A percentile compares a stretch with the other conserved stretches of the same genome.
Evolutionary conservation across 1,139 yeast species (phyloP).

Genomic region (Meyerozyma elateridarum): DNA sequence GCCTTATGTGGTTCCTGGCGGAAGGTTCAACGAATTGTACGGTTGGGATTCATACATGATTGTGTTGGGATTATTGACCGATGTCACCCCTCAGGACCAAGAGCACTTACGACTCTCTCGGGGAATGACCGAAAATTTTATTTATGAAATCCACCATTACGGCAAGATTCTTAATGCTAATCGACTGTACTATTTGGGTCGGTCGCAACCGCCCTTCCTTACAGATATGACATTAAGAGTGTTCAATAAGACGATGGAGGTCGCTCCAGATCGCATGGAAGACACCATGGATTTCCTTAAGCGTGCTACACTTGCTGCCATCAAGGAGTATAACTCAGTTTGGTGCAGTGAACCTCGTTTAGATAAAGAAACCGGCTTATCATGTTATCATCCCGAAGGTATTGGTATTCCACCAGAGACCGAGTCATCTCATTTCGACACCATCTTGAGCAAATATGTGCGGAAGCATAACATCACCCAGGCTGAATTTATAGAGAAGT

Average conservation of each 20-base stretch:
- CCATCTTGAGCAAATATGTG: constrained; percentile 66
- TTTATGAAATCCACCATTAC: constrained; percentile 84
- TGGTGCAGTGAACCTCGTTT: constrained; percentile 77
- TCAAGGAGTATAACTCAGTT: constrained; percentile 76
- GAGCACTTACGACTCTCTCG: constrained; percentile 54
- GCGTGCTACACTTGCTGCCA: constrained; percentile 71
- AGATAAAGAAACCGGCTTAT: constrained; percentile 73
- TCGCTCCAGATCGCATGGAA: constrained; percentile 27
- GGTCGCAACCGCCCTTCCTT: constrained; percentile 97
- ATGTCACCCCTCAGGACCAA: constrained; percentile 47
- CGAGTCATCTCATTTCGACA: constrained; percentile 81
- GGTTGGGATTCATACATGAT: constrained; percentile 99
- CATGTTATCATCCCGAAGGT: constrained; percentile 90
- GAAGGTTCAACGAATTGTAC: constrained; percentile 90
- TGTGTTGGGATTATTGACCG: constrained; percentile 73
- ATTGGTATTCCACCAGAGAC: constrained; percentile 95
- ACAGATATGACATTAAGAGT: constrained; percentile 87
- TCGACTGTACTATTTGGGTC: constrained; percentile 81
- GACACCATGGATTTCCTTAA: constrained; percentile 56
- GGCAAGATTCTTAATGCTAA: constrained; percentile 94
- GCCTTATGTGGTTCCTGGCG: constrained; percentile 96
- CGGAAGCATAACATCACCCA: constrained; percentile 56
- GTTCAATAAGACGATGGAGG: constrained; percentile 52
- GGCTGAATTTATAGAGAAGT: constrained; percentile 65
- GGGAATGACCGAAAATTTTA: constrained; percentile 91